Evolutionary conservation across 805 yeast genomes (phyloP).

Genomic region (Metschnikowia lachancei): DNA sequence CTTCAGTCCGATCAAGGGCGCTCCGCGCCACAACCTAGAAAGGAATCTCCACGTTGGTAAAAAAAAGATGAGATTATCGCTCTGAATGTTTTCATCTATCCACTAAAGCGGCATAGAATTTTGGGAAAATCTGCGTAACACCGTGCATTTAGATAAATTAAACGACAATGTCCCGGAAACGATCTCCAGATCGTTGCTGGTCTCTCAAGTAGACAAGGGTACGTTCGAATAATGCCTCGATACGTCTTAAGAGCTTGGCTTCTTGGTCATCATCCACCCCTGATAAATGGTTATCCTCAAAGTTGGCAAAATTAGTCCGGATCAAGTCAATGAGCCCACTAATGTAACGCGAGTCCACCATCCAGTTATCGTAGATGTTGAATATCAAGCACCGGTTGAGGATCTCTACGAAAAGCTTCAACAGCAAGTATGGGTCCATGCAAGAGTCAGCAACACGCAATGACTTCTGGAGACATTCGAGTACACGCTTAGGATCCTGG

Average conservation of each 20-base stretch:
- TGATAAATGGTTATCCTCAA: slow-evolving; percentile 27
- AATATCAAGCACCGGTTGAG: slow-evolving; percentile 82
- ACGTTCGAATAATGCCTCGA: slow-evolving; percentile 53
- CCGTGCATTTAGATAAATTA: background rate
- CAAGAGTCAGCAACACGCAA: slow-evolving; percentile 91
- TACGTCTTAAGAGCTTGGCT: slow-evolving; percentile 27
- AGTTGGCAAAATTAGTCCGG: slow-evolving; percentile 56
- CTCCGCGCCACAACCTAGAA: too few species aligned
- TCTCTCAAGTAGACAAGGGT: slow-evolving; percentile 67
- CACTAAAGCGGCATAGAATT: background rate
- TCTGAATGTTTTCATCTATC: too few species aligned
- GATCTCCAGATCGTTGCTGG: slow-evolving; percentile 42
- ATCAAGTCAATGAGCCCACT: slow-evolving; percentile 86
- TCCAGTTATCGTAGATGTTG: slow-evolving; percentile 73
- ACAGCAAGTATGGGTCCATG: slow-evolving; percentile 70
- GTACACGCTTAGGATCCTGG: slow-evolving; percentile 63
- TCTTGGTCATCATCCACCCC: slow-evolving; percentile 29
- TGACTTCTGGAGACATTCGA: slow-evolving; percentile 88
- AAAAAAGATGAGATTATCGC: too few species aligned
- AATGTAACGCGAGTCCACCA: slow-evolving; percentile 70
- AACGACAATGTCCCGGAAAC: slow-evolving; percentile 5
- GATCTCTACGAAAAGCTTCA: slow-evolving; percentile 86
- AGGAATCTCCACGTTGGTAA: too few species aligned
- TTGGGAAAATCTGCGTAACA: too few species aligned
- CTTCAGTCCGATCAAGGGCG: too few species aligned